Conservation (phyloP, 2,329 filamentous ascomycete genomes). For the Penicillium glabrum region DNA sequence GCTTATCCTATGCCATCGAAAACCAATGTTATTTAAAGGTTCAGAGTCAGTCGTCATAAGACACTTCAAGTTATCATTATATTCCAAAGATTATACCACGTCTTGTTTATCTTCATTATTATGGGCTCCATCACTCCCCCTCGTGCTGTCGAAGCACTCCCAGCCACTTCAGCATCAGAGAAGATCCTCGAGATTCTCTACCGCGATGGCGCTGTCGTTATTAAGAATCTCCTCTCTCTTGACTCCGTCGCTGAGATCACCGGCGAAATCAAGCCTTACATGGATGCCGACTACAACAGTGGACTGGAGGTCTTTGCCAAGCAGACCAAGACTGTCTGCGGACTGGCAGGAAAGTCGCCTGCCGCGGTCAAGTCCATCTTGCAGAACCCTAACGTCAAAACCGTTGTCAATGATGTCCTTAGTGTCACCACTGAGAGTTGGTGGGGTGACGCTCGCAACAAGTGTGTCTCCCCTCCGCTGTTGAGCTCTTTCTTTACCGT, state of each 20-base stretch:
- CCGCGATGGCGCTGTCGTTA: background rate
- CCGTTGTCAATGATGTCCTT: background rate
- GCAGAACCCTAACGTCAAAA: background rate
- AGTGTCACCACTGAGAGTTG: background rate
- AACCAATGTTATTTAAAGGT: background rate
- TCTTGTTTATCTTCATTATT: background rate
- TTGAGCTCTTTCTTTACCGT: background rate
- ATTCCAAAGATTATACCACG: background rate
- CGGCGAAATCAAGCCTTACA: background rate
- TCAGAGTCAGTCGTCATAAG: background rate
- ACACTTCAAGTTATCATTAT: background rate
- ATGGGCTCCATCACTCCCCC: background rate
- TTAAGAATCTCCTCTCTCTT: background rate
- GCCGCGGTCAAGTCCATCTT: background rate
- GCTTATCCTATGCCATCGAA: background rate
- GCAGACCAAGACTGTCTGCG: background rate
- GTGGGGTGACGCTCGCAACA: background rate
- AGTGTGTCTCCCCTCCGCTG: background rate
- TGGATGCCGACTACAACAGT: background rate
- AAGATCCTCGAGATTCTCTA: background rate
- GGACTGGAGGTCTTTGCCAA: background rate
- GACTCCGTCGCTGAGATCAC: background rate
- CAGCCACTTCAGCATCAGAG: background rate
- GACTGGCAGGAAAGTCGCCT: background rate
- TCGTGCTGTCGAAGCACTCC: background rate